phyloP scores from a whole-genome alignment of 225 moss, liverwort and hornwort species.

The Antitrichia curtipendula region DNA sequence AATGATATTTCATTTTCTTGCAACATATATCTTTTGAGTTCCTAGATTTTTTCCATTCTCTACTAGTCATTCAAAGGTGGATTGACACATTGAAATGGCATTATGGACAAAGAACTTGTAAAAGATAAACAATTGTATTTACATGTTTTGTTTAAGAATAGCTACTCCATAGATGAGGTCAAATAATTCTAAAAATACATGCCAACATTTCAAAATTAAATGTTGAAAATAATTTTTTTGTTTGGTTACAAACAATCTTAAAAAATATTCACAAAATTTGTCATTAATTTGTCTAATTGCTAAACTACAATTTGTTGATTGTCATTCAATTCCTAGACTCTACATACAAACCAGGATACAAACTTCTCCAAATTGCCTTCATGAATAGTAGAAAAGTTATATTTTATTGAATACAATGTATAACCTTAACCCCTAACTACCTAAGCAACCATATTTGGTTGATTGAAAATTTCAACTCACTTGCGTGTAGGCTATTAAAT shows the following conservation, averaged over 20 bases:
- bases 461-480: too few species aligned
- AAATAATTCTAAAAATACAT: neutral
- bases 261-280: neutral
- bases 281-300: neutral
- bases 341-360: neutral
- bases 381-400: neutral
- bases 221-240: neutral
- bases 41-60: neutral
- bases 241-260: neutral
- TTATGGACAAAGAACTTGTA: neutral
- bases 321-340: too few species aligned
- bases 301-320: too few species aligned
- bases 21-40: neutral
- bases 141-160: neutral
- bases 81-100: neutral
- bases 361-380: neutral
- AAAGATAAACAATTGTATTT: neutral
- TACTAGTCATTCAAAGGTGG: neutral
- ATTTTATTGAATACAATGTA: neutral
- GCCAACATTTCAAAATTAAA: rapidly evolving
- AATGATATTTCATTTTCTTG: neutral
- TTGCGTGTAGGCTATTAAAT: too few species aligned
- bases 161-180: neutral
- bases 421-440: too few species aligned
- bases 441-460: too few species aligned